Conservation (phyloP, 176 grass and related monocot genomes). For the Eragrostis curvula region DNA sequence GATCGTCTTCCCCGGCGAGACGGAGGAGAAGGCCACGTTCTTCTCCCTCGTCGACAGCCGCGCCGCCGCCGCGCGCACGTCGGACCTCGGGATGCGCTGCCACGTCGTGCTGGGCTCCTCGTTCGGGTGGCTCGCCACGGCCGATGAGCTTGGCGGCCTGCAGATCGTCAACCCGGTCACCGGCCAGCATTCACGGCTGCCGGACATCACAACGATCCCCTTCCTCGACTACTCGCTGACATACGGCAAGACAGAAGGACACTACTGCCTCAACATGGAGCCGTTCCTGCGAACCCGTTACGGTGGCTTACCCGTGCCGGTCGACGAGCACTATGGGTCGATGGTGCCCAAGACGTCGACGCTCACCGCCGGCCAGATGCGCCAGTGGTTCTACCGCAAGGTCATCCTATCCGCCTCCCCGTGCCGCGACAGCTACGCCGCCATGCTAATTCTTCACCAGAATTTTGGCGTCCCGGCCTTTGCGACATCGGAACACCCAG, state of each 20-base stretch:
- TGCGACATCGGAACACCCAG: neutral
- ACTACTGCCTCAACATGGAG: neutral
- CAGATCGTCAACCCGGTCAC: conserved; percentile 1
- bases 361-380: neutral
- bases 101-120: neutral
- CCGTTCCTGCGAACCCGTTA: neutral
- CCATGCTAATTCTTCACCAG: neutral
- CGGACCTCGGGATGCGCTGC: neutral
- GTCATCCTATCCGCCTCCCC: neutral
- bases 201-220: neutral
- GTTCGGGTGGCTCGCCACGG: conserved; percentile 7
- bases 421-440: neutral
- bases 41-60: neutral
- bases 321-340: too few relatives aligned
- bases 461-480: neutral
- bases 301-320: neutral
- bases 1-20: neutral
- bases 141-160: neutral
- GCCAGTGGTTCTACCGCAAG: neutral
- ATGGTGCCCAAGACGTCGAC: accelerated
- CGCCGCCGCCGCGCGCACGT: neutral
- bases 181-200: neutral
- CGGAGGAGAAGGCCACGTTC: too few relatives aligned
- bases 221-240: neutral
- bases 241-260: too few relatives aligned